Percentiles rank a stretch among this genome's conserved stretches.
These are phyloP conservation scores for Botryosphaeria dothidea DNA, from an alignment of 2,329 filamentous ascomycete species.

Conservation along the genomic window DNA sequence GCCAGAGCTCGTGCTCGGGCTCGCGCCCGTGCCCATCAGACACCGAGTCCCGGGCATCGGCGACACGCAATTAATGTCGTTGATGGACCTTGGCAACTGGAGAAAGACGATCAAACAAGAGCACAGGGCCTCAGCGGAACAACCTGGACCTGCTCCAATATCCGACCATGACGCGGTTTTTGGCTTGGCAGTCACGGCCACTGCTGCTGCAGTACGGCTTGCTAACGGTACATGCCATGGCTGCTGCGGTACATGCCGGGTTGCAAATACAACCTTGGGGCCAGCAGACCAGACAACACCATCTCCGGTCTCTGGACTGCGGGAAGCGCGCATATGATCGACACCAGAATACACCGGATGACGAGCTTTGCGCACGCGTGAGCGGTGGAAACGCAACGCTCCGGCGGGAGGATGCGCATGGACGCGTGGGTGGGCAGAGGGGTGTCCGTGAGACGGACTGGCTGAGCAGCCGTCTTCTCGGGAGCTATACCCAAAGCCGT, in stretches of 20 bases:
- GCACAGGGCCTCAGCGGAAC: not conserved
- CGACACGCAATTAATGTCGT: not conserved
- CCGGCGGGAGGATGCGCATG: constrained; percentile 1
- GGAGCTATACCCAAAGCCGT: not conserved
- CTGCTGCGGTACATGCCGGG: not conserved
- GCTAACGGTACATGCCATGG: not conserved
- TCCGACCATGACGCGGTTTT: constrained; percentile 5
- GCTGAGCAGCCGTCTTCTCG: not conserved
- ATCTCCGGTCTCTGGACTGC: not conserved
- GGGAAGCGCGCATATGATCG: not conserved
- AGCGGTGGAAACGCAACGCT: not conserved
- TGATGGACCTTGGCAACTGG: not conserved
- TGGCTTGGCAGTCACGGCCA: not conserved
- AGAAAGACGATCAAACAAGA: constrained; percentile 8
- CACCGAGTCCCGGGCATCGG: not conserved
- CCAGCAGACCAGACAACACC: not conserved
- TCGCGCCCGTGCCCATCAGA: not conserved
- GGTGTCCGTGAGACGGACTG: not conserved
- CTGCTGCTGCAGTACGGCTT: not conserved
- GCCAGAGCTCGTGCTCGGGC: not conserved
- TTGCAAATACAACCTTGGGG: not conserved
- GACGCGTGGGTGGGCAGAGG: constrained; percentile 1
- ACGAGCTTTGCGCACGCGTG: not conserved
- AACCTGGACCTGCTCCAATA: not conserved
- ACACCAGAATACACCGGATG: not conserved